Percentiles rank a stretch among this genome's conserved stretches.
Evolutionary conservation across 2,329 filamentous ascomycete genomes (phyloP).

Genomic region (Paecilomyces sp.): DNA sequence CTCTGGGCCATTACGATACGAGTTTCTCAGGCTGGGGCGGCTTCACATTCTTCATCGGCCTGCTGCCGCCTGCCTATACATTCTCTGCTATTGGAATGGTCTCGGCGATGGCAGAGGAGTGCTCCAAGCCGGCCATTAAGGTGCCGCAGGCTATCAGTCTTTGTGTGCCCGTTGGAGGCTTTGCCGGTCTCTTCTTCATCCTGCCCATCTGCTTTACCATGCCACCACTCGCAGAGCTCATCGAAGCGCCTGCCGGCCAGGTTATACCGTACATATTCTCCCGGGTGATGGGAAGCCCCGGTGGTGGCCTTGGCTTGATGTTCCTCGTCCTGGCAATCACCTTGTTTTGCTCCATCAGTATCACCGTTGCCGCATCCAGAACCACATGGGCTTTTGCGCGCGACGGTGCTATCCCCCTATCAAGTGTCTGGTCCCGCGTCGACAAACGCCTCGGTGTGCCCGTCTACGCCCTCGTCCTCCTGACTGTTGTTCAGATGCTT

Average conservation of each 20-base stretch:
- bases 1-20: constrained; percentile 52
- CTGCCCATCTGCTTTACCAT: constrained; percentile 49
- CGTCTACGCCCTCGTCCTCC: constrained; percentile 34
- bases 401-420: constrained; percentile 37
- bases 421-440: constrained; percentile 30
- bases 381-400: constrained; percentile 42
- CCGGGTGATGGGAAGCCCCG: constrained; percentile 43
- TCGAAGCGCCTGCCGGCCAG: constrained; percentile 40
- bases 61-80: constrained; percentile 52
- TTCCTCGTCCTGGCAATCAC: constrained; percentile 45
- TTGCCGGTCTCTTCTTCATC: constrained; percentile 50
- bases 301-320: constrained; percentile 42
- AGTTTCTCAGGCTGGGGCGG: constrained; percentile 51
- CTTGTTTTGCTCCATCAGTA: constrained; percentile 48
- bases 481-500: constrained; percentile 42
- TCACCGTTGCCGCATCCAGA: constrained; percentile 44
- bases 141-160: constrained; percentile 48
- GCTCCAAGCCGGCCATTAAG: constrained; percentile 44
- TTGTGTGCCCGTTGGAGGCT: constrained; percentile 47
- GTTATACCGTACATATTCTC: constrained; percentile 47
- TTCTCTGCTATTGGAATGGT: constrained; percentile 58
- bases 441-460: constrained; percentile 31
- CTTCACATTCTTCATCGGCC: constrained; percentile 58
- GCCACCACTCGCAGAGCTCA: constrained; percentile 39
- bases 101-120: constrained; percentile 56